These are phyloP conservation scores for Kwoniella europaea DNA, from an alignment of 768 basidiomycete genomes.

Conservation along the genomic window DNA sequence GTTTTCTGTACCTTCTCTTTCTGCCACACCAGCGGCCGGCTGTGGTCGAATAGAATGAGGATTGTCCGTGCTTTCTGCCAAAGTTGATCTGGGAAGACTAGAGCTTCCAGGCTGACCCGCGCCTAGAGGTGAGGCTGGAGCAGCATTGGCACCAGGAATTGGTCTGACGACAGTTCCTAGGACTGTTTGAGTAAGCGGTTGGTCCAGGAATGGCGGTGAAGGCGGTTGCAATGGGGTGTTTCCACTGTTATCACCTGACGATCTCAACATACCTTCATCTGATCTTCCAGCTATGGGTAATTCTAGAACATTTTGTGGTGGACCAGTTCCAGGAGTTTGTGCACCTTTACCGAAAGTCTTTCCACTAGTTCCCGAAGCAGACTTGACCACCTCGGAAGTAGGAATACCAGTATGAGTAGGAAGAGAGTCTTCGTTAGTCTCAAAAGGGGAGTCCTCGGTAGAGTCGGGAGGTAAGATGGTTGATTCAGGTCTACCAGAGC, in stretches of 20 bases:
- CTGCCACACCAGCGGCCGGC: too few relatives aligned
- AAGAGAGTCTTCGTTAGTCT: neutral
- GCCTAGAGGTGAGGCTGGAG: neutral
- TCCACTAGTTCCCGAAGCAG: neutral
- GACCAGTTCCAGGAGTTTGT: constrained; percentile 6
- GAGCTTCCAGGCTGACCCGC: neutral
- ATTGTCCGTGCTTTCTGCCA: neutral
- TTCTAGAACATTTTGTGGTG: neutral
- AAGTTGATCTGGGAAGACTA: neutral
- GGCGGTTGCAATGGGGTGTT: neutral
- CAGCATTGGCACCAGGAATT: neutral
- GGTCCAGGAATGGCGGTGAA: neutral
- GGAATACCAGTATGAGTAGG: neutral
- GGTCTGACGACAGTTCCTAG: neutral
- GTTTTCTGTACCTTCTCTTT: too few relatives aligned
- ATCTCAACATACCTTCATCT: constrained; percentile 1
- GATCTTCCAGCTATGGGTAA: neutral
- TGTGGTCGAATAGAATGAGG: neutral
- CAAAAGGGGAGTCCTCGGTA: neutral
- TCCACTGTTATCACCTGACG: neutral
- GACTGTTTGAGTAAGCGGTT: neutral
- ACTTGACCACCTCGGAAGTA: neutral
- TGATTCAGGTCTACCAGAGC: neutral
- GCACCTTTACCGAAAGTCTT: constrained; percentile 6
- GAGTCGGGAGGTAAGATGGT: too few relatives aligned